Conservation (phyloP, 352 stramenopile species). For the Globisporangium cylindrosporum region DNA sequence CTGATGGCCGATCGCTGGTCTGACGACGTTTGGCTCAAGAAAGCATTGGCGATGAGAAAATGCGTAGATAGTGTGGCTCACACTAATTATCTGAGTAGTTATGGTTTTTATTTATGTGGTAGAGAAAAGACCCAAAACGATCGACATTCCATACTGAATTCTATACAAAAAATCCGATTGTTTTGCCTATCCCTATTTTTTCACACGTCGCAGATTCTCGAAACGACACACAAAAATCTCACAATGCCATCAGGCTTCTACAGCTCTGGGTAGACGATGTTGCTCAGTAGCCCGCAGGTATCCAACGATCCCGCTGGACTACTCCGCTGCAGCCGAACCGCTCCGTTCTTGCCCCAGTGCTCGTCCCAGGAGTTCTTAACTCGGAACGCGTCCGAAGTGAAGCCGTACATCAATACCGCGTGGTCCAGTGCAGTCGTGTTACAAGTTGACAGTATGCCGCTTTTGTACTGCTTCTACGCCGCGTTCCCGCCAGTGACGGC, state of each 20-base stretch:
- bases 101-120: no score
- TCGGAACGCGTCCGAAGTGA: slow-evolving; percentile 88
- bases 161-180: background rate
- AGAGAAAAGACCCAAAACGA: no score
- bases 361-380: slow-evolving; percentile 97
- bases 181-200: background rate
- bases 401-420: slow-evolving; percentile 95
- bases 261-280: background rate
- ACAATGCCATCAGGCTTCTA: background rate
- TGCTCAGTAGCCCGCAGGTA: background rate
- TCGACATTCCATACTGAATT: no score
- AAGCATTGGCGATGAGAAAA: slow-evolving; percentile 8
- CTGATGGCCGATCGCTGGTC: background rate
- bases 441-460: slow-evolving; percentile 80
- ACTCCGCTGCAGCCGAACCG: slow-evolving; percentile 77
- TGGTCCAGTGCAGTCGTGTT: slow-evolving; percentile 92
- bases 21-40: slow-evolving; percentile 8
- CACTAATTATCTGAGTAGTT: background rate
- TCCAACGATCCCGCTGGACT: background rate
- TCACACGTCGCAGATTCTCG: slow-evolving; percentile 2
- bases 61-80: background rate
- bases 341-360: slow-evolving; percentile 89
- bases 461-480: slow-evolving; percentile 95
- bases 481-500: slow-evolving; percentile 91
- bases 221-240: background rate